Evolutionary conservation across 371 early-diverging fungal species (phyloP).

Genomic region (Furculomyces boomerangus): DNA sequence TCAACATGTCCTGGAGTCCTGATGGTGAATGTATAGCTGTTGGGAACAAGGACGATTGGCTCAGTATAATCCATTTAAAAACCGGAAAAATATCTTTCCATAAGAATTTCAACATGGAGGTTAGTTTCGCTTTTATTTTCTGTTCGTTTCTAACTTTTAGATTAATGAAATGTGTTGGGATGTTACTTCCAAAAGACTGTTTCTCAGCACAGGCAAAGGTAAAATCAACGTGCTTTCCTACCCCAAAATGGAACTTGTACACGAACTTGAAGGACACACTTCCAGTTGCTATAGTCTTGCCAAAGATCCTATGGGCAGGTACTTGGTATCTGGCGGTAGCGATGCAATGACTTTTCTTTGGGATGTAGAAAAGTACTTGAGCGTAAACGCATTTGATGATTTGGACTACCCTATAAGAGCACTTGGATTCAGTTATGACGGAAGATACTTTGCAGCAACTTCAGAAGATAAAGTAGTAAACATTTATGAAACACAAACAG

Average conservation of each 20-base stretch:
- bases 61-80: neutral
- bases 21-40: conserved; percentile 3
- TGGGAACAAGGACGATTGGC: conserved; percentile 2
- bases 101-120: neutral
- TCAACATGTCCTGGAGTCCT: conserved; percentile 1
- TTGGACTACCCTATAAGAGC: neutral
- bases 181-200: neutral
- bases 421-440: conserved; percentile 1
- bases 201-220: conserved; percentile 1
- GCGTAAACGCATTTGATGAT: neutral
- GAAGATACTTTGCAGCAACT: neutral
- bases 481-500: neutral
- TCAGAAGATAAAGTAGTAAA: conserved; percentile 4
- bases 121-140: neutral
- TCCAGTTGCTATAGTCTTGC: neutral
- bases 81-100: neutral
- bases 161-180: conserved; percentile 2
- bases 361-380: neutral
- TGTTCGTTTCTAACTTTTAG: neutral
- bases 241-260: neutral
- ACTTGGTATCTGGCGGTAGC: conserved; percentile 1
- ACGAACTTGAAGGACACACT: neutral
- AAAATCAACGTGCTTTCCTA: neutral
- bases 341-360: conserved; percentile 1
- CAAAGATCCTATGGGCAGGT: neutral